These are phyloP conservation scores for Leishmania braziliensis DNA, from an alignment of 208 protist species.

Conservation along the genomic window DNA sequence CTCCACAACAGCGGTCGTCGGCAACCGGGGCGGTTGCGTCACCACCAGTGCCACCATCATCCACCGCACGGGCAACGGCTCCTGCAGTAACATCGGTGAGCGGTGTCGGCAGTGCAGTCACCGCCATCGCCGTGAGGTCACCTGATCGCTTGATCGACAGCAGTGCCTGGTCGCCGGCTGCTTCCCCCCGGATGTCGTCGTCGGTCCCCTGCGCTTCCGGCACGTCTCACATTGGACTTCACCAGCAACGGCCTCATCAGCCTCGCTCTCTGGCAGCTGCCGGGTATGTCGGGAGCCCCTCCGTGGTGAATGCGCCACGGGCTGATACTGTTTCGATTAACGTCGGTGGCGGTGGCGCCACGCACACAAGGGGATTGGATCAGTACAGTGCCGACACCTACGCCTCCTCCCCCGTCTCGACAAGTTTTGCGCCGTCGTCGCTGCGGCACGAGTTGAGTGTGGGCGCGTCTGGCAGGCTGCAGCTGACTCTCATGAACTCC, in stretches of 20 bases:
- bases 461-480: constrained; percentile 28
- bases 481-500: constrained; percentile 33
- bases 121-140: background rate
- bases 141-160: background rate
- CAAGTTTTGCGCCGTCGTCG: constrained; percentile 21
- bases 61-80: background rate
- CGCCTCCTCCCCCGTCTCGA: constrained; percentile 19
- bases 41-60: background rate
- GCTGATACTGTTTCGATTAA: background rate
- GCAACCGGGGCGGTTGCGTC: background rate
- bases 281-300: background rate
- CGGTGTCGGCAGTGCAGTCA: background rate
- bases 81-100: background rate
- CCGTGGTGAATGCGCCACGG: background rate
- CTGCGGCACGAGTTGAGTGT: constrained; percentile 32
- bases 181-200: background rate
- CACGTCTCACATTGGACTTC: background rate
- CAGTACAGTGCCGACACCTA: constrained; percentile 6
- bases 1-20: background rate
- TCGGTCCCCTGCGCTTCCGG: background rate
- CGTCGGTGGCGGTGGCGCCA: background rate
- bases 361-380: background rate
- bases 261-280: background rate
- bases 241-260: background rate
- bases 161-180: background rate